Evolutionary conservation across 2,329 filamentous ascomycete genomes (phyloP).

Genomic region (Monilinia fructigena): DNA sequence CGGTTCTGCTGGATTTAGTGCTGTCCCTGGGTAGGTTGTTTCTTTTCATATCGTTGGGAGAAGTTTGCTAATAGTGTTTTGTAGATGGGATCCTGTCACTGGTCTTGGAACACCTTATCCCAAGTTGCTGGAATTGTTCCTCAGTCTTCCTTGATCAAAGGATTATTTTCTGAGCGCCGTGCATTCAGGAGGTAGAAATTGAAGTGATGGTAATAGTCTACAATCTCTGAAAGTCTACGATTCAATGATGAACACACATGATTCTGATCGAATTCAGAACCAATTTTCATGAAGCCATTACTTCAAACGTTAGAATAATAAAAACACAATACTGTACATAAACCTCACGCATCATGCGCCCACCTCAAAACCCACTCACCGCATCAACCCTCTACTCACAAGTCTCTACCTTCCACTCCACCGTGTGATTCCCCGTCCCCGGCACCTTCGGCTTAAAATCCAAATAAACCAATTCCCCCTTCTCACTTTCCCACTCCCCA

Average conservation of each 20-base stretch:
- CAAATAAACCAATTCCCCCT: constrained; percentile 47
- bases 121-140: constrained; percentile 30
- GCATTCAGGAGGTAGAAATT: background rate
- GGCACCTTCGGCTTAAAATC: constrained; percentile 50
- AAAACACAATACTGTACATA: background rate
- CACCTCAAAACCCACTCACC: background rate
- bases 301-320: background rate
- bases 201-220: no score
- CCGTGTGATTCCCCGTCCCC: constrained; percentile 46
- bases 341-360: background rate
- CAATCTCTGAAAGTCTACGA: background rate
- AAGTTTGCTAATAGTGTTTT: background rate
- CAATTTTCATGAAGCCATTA: background rate
- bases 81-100: constrained; percentile 40
- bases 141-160: constrained; percentile 29
- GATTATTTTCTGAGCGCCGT: background rate
- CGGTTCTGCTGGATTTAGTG: constrained; percentile 38
- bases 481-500: constrained; percentile 47
- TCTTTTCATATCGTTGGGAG: background rate
- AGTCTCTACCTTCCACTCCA: constrained; percentile 45
- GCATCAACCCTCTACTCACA: constrained; percentile 35
- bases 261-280: background rate
- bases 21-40: constrained; percentile 33
- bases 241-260: background rate
- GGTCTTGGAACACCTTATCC: constrained; percentile 39